Evolutionary conservation across 129 eudicot genomes (phyloP).

Genomic region (Sambucus nigra): DNA sequence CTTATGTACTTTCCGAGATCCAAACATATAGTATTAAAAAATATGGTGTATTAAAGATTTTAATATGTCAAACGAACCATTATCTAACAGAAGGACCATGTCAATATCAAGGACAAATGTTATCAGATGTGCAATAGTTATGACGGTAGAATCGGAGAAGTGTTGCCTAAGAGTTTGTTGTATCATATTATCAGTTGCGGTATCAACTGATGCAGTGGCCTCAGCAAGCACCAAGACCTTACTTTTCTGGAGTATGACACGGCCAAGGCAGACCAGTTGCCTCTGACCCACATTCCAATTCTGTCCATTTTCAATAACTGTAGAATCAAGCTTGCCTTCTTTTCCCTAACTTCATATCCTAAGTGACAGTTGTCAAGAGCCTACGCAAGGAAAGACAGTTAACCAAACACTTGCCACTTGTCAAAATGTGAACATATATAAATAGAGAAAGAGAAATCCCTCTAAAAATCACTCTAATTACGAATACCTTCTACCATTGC

Average conservation of each 20-base stretch:
- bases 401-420: too few relatives aligned
- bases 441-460: too few relatives aligned
- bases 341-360: constrained; percentile 74
- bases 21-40: too few relatives aligned
- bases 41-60: background rate
- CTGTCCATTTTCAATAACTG: constrained; percentile 82
- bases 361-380: constrained; percentile 88
- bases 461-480: too few relatives aligned
- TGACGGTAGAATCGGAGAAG: constrained; percentile 57
- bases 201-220: constrained; percentile 94
- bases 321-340: constrained; percentile 60
- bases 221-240: constrained; percentile 79
- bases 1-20: too few relatives aligned
- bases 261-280: constrained; percentile 84
- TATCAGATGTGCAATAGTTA: constrained; percentile 76
- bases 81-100: constrained; percentile 58
- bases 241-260: too few relatives aligned
- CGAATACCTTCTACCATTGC: too few relatives aligned
- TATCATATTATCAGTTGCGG: constrained; percentile 64
- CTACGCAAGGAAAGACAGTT: constrained; percentile 16
- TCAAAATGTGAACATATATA: too few relatives aligned
- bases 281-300: constrained; percentile 96
- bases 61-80: constrained; percentile 41
- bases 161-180: constrained; percentile 60
- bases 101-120: constrained; percentile 74